Evolutionary conservation across 2,329 filamentous ascomycete genomes (phyloP), one percentile per base, ranked within the genome.

Genomic region (Rutstroemia sydowiana): DNA sequence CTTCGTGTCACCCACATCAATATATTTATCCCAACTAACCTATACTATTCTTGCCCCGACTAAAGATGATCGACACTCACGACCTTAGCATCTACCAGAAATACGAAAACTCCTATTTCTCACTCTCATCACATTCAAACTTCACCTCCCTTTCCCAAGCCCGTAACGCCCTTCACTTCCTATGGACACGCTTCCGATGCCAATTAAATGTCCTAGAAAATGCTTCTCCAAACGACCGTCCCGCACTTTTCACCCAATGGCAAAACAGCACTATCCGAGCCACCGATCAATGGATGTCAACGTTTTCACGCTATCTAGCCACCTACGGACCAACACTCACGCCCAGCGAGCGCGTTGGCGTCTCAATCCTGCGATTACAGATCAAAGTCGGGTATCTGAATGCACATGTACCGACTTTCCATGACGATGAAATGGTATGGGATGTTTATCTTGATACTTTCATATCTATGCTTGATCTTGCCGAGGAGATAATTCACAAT

Each of bases 331-430:
- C 68, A 8, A 73, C 73, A 0, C 69, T 71, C 2, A 71, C 78
- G 39, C 73, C 66, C 53, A 70, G 68, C 40, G 75, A 80, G 54
- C 77, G 76, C 59, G 73, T 75, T 1, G 77, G 73, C 36, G 79
- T 81, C 49, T 72, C 75, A 2, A 76, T 78, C 14, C 67, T 83
- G 11, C 78, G 80, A 57, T 82, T 82, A 75, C 74, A 73, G 52
- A 76, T 76, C 71, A 61, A 73, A 75, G 54, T 75, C 66, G 50
- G 78, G 1, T 48, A 52, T 18, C 30, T 41, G 18, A 37, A 52
- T 26, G 18, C 45, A 3, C 32, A 37, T 16, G 37, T 52, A 20
- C 8, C 40, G 14, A 11, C 11, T 2, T 16, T 39, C 5, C 21
- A 4, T n/a, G 34, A 55, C 43, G 48, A 51, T 40, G 49, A 83